A percentile compares a stretch with the other conserved stretches of the same genome.
Evolutionary conservation across 2,329 filamentous ascomycete species (phyloP).

Genomic region (Aureobasidium sp.): DNA sequence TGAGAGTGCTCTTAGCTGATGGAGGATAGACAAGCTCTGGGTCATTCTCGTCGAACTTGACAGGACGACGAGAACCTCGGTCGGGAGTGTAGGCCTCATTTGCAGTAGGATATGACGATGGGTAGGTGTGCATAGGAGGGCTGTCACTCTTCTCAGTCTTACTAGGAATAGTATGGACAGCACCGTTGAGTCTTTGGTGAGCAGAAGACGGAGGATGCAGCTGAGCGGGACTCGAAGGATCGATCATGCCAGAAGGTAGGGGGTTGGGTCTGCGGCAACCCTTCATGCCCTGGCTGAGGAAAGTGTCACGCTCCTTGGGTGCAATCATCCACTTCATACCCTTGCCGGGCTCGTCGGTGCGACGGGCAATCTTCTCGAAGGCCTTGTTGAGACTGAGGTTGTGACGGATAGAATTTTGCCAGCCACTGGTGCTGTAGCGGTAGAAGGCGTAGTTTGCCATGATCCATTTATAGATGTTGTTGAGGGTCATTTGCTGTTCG

Average conservation of each 20-base stretch:
- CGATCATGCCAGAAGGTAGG: constrained; percentile 19
- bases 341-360: constrained; percentile 92
- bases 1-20: constrained; percentile 16
- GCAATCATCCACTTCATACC: constrained; percentile 99
- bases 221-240: constrained; percentile 25
- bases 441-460: constrained; percentile 90
- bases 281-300: constrained; percentile 59
- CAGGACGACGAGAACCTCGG: constrained; percentile 38
- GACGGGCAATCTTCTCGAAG: constrained; percentile 86
- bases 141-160: constrained; percentile 23
- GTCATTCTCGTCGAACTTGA: constrained; percentile 19
- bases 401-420: constrained; percentile 98
- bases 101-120: constrained; percentile 35
- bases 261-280: constrained; percentile 30
- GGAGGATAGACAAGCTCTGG: constrained; percentile 18
- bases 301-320: constrained; percentile 74
- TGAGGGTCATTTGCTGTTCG: constrained; percentile 82
- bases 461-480: constrained; percentile 91
- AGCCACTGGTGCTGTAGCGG: constrained; percentile 72
- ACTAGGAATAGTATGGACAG: constrained; percentile 9
- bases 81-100: constrained; percentile 48
- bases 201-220: constrained; percentile 48
- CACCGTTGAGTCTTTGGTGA: constrained; percentile 8
- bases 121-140: constrained; percentile 33
- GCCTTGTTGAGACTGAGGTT: constrained; percentile 92